Conservation (phyloP, 495 filamentous ascomycete species). For the Neurospora sp. region DNA sequence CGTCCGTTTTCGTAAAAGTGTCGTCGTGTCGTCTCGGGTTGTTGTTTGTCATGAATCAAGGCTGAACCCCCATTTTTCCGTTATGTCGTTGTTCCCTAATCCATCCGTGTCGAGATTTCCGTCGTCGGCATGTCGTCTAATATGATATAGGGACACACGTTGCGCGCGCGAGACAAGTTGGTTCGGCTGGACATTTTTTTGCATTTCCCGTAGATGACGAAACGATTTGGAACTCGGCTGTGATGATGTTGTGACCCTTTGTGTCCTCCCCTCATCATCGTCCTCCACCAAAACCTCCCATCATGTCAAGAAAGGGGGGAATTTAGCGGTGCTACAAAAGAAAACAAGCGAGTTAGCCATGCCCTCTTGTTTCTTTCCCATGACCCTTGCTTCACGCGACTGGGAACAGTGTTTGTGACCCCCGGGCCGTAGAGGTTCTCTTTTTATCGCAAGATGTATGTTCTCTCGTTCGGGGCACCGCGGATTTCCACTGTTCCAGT, state of each 20-base stretch:
- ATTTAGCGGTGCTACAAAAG: slow-evolving; percentile 24
- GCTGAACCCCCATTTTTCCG: background rate
- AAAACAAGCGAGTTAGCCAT: slow-evolving; percentile 1
- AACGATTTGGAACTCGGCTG: background rate
- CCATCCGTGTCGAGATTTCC: background rate
- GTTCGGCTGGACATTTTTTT: background rate
- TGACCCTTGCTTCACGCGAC: background rate
- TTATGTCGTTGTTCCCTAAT: background rate
- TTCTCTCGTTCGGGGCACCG: background rate
- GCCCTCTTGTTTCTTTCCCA: background rate
- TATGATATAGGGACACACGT: background rate
- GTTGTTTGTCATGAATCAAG: background rate
- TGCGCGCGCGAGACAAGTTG: background rate
- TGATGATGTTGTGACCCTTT: background rate
- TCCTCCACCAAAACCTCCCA: background rate
- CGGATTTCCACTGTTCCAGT: background rate
- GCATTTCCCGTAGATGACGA: background rate
- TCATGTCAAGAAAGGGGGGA: background rate
- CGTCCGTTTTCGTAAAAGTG: background rate
- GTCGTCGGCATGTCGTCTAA: background rate
- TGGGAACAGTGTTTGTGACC: background rate
- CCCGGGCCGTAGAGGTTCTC: background rate
- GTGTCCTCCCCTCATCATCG: background rate
- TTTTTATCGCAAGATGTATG: background rate
- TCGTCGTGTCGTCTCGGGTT: background rate